These are phyloP conservation scores for Polytrichum formosum DNA, from an alignment of 225 moss, liverwort and hornwort species.

Conservation along the genomic window DNA sequence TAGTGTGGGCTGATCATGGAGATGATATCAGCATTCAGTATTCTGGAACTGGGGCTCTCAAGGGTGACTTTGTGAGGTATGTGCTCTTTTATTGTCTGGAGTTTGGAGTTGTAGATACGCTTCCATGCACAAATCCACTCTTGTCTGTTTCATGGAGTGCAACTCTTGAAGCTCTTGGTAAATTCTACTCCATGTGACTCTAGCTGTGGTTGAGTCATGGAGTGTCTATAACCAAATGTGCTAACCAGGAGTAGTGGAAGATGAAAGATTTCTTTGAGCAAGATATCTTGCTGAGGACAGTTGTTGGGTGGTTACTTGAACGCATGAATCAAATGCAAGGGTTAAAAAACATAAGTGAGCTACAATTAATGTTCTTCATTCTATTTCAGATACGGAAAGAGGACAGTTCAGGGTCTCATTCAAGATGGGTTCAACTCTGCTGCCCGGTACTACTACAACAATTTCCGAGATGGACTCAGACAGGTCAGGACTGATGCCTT, in stretches of 20 bases:
- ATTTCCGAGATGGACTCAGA: slow-evolving; percentile 88
- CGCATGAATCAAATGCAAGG: not conserved
- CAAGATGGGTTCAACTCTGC: slow-evolving; percentile 87
- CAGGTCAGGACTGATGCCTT: slow-evolving; percentile 52
- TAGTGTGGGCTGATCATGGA: slow-evolving; percentile 96
- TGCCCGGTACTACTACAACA: slow-evolving; percentile 92
- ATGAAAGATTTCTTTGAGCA: too few species aligned
- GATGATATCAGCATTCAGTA: slow-evolving; percentile 91
- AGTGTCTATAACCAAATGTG: too few species aligned
- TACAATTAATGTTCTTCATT: slow-evolving; percentile 7
- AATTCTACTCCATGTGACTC: too few species aligned
- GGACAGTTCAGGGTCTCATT: slow-evolving; percentile 80
- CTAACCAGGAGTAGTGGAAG: not conserved
- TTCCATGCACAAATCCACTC: too few species aligned
- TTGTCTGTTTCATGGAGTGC: too few species aligned
- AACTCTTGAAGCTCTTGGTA: too few species aligned
- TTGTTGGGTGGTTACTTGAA: too few species aligned
- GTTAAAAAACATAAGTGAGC: not conserved
- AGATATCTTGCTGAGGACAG: too few species aligned
- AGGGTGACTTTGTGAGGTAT: slow-evolving; percentile 85
- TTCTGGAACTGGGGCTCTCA: slow-evolving; percentile 75
- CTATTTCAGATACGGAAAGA: slow-evolving; percentile 70
- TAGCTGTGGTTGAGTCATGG: too few species aligned
- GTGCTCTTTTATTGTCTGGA: too few species aligned
- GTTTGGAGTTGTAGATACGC: too few species aligned